A percentile compares a stretch with the other conserved stretches of the same genome.
Evolutionary conservation across 2,329 filamentous ascomycete species (phyloP).

Genomic region (Aureobasidium lini): DNA sequence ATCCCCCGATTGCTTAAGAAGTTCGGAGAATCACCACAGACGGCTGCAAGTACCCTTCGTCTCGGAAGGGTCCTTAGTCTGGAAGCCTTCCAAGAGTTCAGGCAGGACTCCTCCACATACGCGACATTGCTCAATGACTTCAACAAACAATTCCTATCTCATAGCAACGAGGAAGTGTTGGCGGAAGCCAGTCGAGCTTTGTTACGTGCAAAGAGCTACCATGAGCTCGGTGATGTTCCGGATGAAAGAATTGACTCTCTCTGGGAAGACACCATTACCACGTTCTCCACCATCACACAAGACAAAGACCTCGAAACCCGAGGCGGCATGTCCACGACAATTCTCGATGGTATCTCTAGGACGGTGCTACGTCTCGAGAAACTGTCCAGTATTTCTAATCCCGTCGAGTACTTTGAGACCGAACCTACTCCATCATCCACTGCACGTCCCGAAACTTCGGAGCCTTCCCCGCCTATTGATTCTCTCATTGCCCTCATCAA

Average conservation of each 20-base stretch:
- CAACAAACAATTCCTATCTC: slow-evolving; percentile 87
- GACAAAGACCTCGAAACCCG: slow-evolving; percentile 65
- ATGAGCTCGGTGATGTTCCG: slow-evolving; percentile 80
- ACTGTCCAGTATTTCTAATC: slow-evolving; percentile 71
- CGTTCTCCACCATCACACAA: slow-evolving; percentile 60
- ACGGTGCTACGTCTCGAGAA: slow-evolving; percentile 73
- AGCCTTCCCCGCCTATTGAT: slow-evolving; percentile 45
- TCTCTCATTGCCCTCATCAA: slow-evolving; percentile 65
- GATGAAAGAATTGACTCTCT: slow-evolving; percentile 71
- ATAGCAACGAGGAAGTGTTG: slow-evolving; percentile 78
- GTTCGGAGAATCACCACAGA: slow-evolving; percentile 81
- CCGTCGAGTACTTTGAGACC: slow-evolving; percentile 65
- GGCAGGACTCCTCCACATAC: slow-evolving; percentile 77
- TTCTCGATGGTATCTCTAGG: slow-evolving; percentile 64
- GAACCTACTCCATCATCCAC: slow-evolving; percentile 21
- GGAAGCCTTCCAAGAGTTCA: slow-evolving; percentile 78
- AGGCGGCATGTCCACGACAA: slow-evolving; percentile 57
- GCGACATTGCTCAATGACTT: slow-evolving; percentile 80
- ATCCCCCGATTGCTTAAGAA: slow-evolving; percentile 87
- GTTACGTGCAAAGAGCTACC: slow-evolving; percentile 75
- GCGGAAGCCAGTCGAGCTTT: slow-evolving; percentile 76
- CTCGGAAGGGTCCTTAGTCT: slow-evolving; percentile 82
- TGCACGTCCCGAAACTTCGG: slow-evolving; percentile 24
- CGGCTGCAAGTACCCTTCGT: slow-evolving; percentile 76
- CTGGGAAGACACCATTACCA: slow-evolving; percentile 76